Conservation (phyloP, 192 early-diverging fungal species). For the Glomus cerebriforme region DNA sequence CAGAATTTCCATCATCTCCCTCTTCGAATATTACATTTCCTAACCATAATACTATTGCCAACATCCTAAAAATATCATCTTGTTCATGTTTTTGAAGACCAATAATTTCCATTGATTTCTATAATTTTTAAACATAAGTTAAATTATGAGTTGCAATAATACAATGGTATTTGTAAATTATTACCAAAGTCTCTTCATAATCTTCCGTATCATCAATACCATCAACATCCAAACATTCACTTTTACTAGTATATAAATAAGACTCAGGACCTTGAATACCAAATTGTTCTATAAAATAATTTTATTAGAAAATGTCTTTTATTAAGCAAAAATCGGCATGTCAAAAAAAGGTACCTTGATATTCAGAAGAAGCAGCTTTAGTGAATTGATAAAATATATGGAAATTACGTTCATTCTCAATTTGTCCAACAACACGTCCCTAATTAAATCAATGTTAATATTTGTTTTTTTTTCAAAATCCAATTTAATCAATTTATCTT, state of each 20-base stretch:
- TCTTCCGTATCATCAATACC: conserved; percentile 91
- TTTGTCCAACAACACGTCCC: conserved; percentile 93
- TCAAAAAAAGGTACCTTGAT: conserved; percentile 54
- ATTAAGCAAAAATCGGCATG: neutral
- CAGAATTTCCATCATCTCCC: conserved; percentile 68
- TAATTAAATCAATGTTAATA: conserved; percentile 34
- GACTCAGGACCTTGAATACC: conserved; percentile 79
- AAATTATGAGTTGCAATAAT: neutral
- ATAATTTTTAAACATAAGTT: conserved; percentile 5
- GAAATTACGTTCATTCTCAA: conserved; percentile 94
- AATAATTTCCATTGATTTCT: conserved; percentile 92
- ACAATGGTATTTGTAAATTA: neutral
- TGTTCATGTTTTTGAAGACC: conserved; percentile 81
- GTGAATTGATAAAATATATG: conserved; percentile 95
- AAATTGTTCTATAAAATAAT: conserved; percentile 49
- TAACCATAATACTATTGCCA: conserved; percentile 93
- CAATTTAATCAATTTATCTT: neutral
- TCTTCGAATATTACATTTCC: conserved; percentile 93
- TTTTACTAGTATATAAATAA: conserved; percentile 72
- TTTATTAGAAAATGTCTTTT: neutral
- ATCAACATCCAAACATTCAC: conserved; percentile 82
- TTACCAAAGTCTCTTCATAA: conserved; percentile 80
- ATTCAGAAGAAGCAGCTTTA: conserved; percentile 74
- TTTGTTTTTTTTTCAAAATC: neutral
- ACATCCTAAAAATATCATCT: conserved; percentile 85